Evolutionary conservation across 352 stramenopile species (phyloP), one percentile per base, ranked within the genome.

Genomic region (Globisporangium megalacanthum): DNA sequence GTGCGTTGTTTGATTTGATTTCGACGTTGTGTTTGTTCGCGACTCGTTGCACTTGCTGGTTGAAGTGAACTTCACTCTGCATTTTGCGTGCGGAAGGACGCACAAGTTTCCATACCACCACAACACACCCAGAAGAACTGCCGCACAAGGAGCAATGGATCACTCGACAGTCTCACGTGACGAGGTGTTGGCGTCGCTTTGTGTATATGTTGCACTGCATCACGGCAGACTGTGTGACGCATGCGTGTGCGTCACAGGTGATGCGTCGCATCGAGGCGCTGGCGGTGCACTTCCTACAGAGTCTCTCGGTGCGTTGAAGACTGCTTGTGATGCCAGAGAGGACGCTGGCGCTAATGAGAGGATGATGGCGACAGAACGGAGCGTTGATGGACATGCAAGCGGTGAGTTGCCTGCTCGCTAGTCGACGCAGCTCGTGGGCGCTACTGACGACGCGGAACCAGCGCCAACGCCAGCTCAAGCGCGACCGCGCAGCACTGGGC

Each of bases 231-330:
- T 39, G 35, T 39, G 35, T 39, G 41, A 41, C 49, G 19, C 19
- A 11, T 48, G 4, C 42, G 33, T 29, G 13, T 49, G 31, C 46
- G 19, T 29, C 9, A 8, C 15, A 90, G 77, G 67, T 90, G 37
- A 73, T 88, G 62, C 44, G 54, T 6, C 67, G 73, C 7, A 93
- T 93, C 44, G 83, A 90, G 58, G 44, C 50, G 19, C 61, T 89
- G 19, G 68, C 74, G 11, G 66, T 60, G 15, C 66, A 76, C n/a
- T 91, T 94, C 42, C 60, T 92, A 41, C 58, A 82, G 17, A 61
- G 64, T 44, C 48, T 89, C 49, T 70, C 66, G 53, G 82, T 88
- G 51, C 52, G 56, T 20, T 62, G 5, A 44, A 1, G 14, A 11
- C 19, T 36, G n/a, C 8, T 41, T 4, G 4, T 42, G 31, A 6